Conservation (phyloP, 805 yeast species). For the Candida takata region DNA sequence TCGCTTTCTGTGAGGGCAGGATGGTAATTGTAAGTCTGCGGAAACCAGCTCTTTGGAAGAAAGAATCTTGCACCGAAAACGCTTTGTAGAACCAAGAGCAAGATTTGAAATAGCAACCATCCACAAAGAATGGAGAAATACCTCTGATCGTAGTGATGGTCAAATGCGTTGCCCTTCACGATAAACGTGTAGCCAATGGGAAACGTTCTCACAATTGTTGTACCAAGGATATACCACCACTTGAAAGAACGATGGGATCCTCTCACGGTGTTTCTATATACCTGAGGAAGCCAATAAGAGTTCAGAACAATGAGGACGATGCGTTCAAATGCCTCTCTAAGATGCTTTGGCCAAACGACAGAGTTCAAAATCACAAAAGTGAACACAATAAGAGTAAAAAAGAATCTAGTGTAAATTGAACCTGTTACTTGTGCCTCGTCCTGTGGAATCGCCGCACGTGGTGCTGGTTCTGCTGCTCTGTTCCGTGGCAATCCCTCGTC, state of each 20-base stretch:
- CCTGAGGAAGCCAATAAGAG: conserved; percentile 87
- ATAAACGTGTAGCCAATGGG: conserved; percentile 63
- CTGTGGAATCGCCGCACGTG: conserved; percentile 19
- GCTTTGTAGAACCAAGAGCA: conserved; percentile 54
- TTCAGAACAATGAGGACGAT: conserved; percentile 43
- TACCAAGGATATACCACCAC: conserved; percentile 73
- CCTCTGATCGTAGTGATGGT: conserved; percentile 55
- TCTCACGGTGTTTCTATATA: conserved; percentile 64
- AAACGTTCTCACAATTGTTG: conserved; percentile 50
- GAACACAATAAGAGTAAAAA: conserved; percentile 44
- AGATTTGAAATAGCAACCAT: conserved; percentile 60
- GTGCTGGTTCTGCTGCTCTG: too few relatives aligned
- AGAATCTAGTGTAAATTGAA: conserved; percentile 50
- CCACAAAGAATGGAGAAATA: conserved; percentile 39
- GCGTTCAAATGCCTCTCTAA: conserved; percentile 54
- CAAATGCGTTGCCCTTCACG: conserved; percentile 49
- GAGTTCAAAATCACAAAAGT: conserved; percentile 53
- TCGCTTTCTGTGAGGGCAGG: conserved; percentile 54
- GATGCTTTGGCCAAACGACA: conserved; percentile 52
- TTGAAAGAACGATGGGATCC: conserved; percentile 61
- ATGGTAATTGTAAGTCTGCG: conserved; percentile 83
- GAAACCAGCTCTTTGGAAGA: conserved; percentile 64
- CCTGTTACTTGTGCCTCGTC: conserved; percentile 53
- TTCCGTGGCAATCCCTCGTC: conserved; percentile 17
- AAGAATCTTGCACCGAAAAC: conserved; percentile 76